Base-by-base conservation (phyloP, 2,329 filamentous ascomycete genomes). In the Macrophomina pseudophaseolina region DNA sequence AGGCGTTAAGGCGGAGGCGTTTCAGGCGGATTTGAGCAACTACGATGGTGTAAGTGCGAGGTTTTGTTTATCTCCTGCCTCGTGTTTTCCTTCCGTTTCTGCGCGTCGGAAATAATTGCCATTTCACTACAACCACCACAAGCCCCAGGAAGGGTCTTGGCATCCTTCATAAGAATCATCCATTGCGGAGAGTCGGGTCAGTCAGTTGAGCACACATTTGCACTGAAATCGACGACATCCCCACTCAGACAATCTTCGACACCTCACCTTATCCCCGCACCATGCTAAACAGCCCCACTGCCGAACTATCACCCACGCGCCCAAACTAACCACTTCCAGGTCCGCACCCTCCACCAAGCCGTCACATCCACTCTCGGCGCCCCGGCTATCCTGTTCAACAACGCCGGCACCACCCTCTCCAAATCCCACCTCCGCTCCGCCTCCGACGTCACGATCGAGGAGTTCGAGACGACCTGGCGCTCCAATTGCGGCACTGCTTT, bases 361-460 rank as follows among this genome's bases (percentile, higher is more conserved):
- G 77, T 81, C 28, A 70, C 74, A 3, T 68, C 71, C 1, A 66
- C 68, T 4, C 67, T 81, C 60, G 76, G 78, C 4, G 68, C 74
- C 7, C 74, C 79, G 2, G 77, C 75, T 49, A 78, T 82, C 64
- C 74, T 82, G 62, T 82, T 80, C 75, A 77, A 74, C 73, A 84
- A 78, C 68, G 75, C 74, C 66, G 78, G 77, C 5, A 69, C 73
- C 1, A 74, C 71, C 0, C 64, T 70, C 35, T 63, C 63, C 4
- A 73, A 75, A 6, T 67, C 71, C 46, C 71, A 72, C 35, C 68
- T 75, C 42, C 62, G 69, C 3, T 73, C 68, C 54, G 71, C 80
- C n/a, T 70, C 70, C 2, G 74, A 77, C 8, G 72, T 80, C 30
- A 66, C 72, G 9, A 74, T 80, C 33, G 74, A 78, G 6, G 71